Conservation (phyloP, 352 stramenopile species). For the Phytophthora rubi region DNA sequence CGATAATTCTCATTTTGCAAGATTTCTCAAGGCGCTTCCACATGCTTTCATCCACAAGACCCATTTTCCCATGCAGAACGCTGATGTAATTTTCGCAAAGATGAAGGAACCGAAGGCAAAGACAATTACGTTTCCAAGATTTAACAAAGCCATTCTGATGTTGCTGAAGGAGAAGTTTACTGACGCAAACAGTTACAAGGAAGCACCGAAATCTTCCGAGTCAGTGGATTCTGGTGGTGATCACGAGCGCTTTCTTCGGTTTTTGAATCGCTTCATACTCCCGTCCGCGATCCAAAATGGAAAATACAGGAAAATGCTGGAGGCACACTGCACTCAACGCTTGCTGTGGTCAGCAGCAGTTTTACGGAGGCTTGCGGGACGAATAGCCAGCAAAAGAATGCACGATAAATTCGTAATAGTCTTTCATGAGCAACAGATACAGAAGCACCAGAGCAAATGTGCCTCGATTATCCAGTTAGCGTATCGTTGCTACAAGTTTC, state of each 20-base stretch:
- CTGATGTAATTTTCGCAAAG: constrained; percentile 73
- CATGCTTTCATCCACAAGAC: constrained; percentile 65
- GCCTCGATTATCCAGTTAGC: constrained; percentile 47
- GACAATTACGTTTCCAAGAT: constrained; percentile 63
- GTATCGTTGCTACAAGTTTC: constrained; percentile 61
- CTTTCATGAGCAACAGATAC: constrained; percentile 40
- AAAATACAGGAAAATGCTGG: constrained; percentile 62
- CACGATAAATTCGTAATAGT: constrained; percentile 59
- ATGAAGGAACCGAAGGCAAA: constrained; percentile 79
- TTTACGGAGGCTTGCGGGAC: constrained; percentile 51
- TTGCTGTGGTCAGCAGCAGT: constrained; percentile 56
- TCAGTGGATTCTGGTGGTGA: constrained; percentile 22
- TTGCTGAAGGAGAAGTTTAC: constrained; percentile 69
- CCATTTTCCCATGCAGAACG: constrained; percentile 59
- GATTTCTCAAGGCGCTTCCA: constrained; percentile 69
- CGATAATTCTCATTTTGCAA: constrained; percentile 68
- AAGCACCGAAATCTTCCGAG: constrained; percentile 5
- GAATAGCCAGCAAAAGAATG: constrained; percentile 42
- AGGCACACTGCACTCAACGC: constrained; percentile 40
- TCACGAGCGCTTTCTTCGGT: constrained; percentile 51
- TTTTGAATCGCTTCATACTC: constrained; percentile 75
- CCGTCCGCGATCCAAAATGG: constrained; percentile 60
- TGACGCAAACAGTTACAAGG: constrained; percentile 2
- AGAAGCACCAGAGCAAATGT: constrained; percentile 36
- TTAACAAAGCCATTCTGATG: constrained; percentile 69